Evolutionary conservation across 2,329 filamentous ascomycete genomes (phyloP).

Genomic region (Colletotrichum magnum): DNA sequence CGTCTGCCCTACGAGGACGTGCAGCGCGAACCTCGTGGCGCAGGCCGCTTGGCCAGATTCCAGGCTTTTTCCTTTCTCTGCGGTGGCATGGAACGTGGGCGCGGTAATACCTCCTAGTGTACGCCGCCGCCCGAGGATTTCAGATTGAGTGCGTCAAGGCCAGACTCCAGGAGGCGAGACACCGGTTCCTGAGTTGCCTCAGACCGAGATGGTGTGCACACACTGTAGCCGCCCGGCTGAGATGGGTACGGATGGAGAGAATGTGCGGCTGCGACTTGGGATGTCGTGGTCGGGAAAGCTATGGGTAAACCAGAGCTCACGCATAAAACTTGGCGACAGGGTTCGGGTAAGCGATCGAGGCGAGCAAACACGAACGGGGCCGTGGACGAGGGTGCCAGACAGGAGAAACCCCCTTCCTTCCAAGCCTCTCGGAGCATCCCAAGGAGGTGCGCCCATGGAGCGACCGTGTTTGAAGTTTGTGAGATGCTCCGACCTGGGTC

Average conservation of each 20-base stretch:
- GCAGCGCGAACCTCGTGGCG: conserved; percentile 24
- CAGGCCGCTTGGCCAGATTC: conserved; percentile 23
- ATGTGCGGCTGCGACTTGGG: conserved; percentile 11
- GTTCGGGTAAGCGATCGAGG: conserved; percentile 25
- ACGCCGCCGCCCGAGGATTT: not conserved
- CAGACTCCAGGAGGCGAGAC: conserved; percentile 10
- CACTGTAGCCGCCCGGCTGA: not conserved
- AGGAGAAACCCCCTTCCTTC: conserved; percentile 21
- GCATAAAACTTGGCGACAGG: conserved; percentile 31
- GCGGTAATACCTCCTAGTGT: not conserved
- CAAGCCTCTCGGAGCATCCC: not conserved
- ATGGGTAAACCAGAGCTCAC: conserved; percentile 15
- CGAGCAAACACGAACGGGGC: conserved; percentile 25
- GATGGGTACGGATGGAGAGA: not conserved
- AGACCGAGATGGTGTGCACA: no score
- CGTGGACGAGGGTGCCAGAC: conserved; percentile 21
- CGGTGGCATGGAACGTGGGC: conserved; percentile 4
- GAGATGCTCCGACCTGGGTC: conserved; percentile 24
- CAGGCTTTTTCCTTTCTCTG: conserved; percentile 7
- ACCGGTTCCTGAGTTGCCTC: conserved; percentile 8
- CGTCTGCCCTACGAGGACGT: conserved; percentile 25
- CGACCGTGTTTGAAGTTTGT: conserved; percentile 33
- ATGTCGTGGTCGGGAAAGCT: conserved; percentile 20
- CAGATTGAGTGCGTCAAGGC: conserved; percentile 9
- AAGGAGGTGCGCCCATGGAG: conserved; percentile 7